Evolutionary conservation across 1,284 basidiomycete genomes (phyloP).

Genomic region (Fomitopsis schrenkii): DNA sequence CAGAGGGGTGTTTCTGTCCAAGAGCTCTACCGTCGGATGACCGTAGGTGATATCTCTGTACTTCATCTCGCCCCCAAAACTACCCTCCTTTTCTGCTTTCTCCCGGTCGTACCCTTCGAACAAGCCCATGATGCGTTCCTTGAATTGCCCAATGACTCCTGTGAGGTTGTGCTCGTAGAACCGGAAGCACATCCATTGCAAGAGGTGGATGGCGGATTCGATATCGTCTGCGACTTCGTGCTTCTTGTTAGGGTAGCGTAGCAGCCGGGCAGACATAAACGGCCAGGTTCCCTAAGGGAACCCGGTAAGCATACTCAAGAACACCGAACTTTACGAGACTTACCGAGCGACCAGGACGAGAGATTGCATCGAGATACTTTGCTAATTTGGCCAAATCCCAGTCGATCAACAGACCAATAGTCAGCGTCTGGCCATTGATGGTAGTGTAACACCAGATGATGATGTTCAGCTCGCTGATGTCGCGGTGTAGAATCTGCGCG

Average conservation of each 20-base stretch:
- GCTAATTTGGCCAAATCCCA: slow-evolving; percentile 3
- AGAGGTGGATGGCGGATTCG: slow-evolving; percentile 7
- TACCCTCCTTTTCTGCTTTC: background rate
- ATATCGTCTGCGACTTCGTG: slow-evolving; percentile 8
- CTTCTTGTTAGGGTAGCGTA: background rate
- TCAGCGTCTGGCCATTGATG: background rate
- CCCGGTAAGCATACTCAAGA: too few relatives aligned
- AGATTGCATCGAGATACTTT: background rate
- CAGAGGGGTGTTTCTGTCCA: background rate
- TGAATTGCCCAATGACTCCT: background rate
- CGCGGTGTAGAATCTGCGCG: slow-evolving; percentile 1
- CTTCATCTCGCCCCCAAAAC: background rate
- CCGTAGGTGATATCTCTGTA: background rate
- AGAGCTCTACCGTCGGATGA: background rate
- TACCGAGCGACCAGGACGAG: background rate
- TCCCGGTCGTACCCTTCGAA: background rate
- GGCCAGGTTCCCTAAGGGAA: slow-evolving; percentile 7
- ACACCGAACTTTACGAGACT: too few relatives aligned
- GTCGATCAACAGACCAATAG: slow-evolving; percentile 1
- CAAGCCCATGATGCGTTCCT: background rate
- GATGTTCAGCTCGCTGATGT: slow-evolving; percentile 4
- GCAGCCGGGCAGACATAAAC: slow-evolving; percentile 10
- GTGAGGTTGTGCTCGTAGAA: background rate
- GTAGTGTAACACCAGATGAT: background rate
- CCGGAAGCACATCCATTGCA: slow-evolving; percentile 4